Base-by-base conservation (phyloP, 495 filamentous ascomycete species). In the Daldinia childiae region DNA sequence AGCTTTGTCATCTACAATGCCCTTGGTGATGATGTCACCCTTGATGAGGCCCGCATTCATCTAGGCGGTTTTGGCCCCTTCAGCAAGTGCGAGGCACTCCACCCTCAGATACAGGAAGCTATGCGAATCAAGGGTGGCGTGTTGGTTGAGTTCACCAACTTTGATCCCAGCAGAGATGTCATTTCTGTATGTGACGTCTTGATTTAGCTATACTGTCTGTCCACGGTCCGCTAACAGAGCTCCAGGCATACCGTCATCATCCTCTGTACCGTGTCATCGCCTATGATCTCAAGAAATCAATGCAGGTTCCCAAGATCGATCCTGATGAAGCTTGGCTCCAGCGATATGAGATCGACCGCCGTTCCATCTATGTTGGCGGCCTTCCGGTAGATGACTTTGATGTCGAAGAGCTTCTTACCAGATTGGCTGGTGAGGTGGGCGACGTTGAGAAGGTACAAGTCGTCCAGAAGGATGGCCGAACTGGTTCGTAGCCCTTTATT, bases 321-420 rank as follows among this genome's bases (percentile, higher is more conserved):
- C 71, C 66, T 6, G 76, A 80, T 29, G 67, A 76, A 17, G 73
- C 64, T 2, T 85, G 77, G 57, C 75, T 83, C 11, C 71, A 71
- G 26, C 71, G 75, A 26, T 84, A 86, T 41, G 84, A 83, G 32
- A 36, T 79, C 43, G 85, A 89, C 64, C 74, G 79, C 6, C 81
- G 83, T 43, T 85, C 86, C 0, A 72, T 89, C 70, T 89, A 83
- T 50, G 79, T 89, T 39, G 84, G 84, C 9, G 79, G 81, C 41
- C 67, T 90, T 21, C 83, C 87, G 7, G 11, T 64, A 4, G 75
- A 79, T 26, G 68, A 77, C 26, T 75, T 62, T 8, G 52, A 74
- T 19, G 32, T 76, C 4, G 75, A 85, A 43, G 67, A 77, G 3
- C 68, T 81, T 12, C 58, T 90, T 14, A 39, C 69, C 11, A 66